Percentiles rank a stretch among this genome's conserved stretches.
Conservation (phyloP, 2,329 filamentous ascomycete species). For the Neonectria hederae region DNA sequence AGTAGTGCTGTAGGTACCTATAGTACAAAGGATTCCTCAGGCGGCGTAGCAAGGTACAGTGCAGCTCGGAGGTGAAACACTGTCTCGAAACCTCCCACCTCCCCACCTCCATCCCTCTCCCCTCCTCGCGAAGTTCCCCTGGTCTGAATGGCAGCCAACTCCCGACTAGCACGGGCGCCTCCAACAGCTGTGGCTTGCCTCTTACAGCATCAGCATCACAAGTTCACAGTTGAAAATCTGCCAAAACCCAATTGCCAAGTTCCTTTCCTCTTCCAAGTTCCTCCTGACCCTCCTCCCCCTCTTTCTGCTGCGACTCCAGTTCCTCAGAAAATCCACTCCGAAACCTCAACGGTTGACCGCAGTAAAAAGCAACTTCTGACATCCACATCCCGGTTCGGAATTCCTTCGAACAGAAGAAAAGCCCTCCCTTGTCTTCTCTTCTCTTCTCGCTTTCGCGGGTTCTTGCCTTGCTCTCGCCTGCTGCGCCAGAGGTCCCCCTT, state of each 20-base stretch:
- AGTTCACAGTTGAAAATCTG: neutral
- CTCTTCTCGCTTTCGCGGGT: neutral
- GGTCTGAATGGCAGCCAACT: neutral
- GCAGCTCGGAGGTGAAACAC: constrained; percentile 4
- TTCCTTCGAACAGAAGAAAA: constrained; percentile 14
- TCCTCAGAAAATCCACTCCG: constrained; percentile 11
- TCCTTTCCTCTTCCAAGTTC: constrained; percentile 1
- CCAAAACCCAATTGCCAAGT: neutral
- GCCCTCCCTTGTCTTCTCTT: neutral
- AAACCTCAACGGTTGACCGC: constrained; percentile 14
- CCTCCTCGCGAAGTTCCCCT: constrained; percentile 1
- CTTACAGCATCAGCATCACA: constrained; percentile 17
- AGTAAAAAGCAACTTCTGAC: constrained; percentile 13
- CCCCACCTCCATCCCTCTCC: constrained; percentile 1
- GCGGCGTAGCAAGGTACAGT: constrained; percentile 6
- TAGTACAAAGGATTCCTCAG: neutral
- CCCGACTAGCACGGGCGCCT: constrained; percentile 7
- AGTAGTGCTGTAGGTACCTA: too few species aligned
- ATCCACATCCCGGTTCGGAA: constrained; percentile 11
- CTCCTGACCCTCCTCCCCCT: constrained; percentile 1
- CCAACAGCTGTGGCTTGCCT: constrained; percentile 17
- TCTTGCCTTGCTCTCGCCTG: constrained; percentile 19
- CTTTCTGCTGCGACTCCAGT: constrained; percentile 12
- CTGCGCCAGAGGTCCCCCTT: constrained; percentile 2
- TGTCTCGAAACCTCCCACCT: constrained; percentile 16